Evolutionary conservation across 441 rosid species (phyloP).

Genomic region (Biscutella laevigata): DNA sequence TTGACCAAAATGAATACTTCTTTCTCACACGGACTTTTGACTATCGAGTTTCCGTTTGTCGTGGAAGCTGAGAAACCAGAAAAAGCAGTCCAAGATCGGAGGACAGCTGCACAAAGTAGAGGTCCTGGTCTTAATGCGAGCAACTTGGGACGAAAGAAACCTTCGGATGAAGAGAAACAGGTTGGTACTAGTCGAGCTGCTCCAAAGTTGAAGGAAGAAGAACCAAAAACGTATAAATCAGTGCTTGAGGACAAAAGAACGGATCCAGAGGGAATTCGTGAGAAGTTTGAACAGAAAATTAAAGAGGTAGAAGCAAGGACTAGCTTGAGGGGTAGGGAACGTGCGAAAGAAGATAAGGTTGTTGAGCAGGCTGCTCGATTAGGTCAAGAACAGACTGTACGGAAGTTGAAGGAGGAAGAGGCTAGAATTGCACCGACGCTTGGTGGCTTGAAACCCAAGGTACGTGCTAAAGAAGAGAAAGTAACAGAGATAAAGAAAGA

Average conservation of each 20-base stretch:
- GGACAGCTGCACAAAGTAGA: not conserved
- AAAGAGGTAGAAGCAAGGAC: conserved; percentile 7
- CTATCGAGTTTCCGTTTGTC: conserved; percentile 20
- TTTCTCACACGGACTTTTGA: conserved; percentile 29
- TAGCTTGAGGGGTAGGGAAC: conserved; percentile 7
- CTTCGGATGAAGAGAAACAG: not conserved
- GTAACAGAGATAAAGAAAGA: not conserved
- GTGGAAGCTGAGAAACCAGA: conserved; percentile 2
- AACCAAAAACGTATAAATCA: conserved; percentile 25
- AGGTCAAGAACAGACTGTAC: conserved; percentile 3
- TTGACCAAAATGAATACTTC: conserved; percentile 4
- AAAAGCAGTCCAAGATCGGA: conserved; percentile 1
- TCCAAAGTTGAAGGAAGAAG: conserved; percentile 1
- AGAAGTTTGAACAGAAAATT: conserved; percentile 5
- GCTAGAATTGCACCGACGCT: not conserved
- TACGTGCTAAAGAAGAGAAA: conserved; percentile 2
- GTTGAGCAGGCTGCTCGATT: conserved; percentile 7
- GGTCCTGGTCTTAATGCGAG: not conserved
- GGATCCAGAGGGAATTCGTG: not conserved
- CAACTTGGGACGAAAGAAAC: conserved; percentile 10
- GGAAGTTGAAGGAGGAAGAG: conserved; percentile 14
- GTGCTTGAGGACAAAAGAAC: conserved; percentile 23
- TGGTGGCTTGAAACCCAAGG: conserved; percentile 7
- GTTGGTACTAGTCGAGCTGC: conserved; percentile 1
- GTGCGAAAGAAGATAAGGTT: conserved; percentile 8